Base-by-base conservation (phyloP, 2,329 filamentous ascomycete genomes). In the Diaporthe eres region DNA sequence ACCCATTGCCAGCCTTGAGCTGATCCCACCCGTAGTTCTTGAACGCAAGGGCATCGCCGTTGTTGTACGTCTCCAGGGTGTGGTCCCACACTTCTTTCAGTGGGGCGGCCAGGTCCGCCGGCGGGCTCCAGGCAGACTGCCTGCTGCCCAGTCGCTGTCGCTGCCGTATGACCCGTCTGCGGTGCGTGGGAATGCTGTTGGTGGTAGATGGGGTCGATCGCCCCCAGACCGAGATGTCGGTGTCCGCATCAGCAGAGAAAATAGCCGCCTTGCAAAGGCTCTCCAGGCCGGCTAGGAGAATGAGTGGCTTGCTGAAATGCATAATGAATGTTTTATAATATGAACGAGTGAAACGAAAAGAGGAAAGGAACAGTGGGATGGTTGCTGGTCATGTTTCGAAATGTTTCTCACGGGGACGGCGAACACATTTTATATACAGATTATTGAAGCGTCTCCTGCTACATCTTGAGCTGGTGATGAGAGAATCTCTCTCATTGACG, bases 31-130 rank as follows among this genome's bases (percentile, higher is more conserved):
- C 63, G 8, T 68, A 68, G 22, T 68, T 68, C 44, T 51, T 37
- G 28, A 68, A 68, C 19, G 4, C 44, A 10, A 68, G 12, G 0
- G 47, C 28, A 2, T 68, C 1, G 6, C 63, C 63, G 44, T 68
- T 68, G 63, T 68, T 68, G 47, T 68, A 68, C 0, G 63, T 68
- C 63, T 68, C 44, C 31, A 68, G 13, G 19, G 63, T 68, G 31
- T 68, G 63, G 63, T 68, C 63, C 63, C 63, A 68, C 44, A 68
- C 63, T 53, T 68, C 63, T 22, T 68, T 53, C 63, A 68, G 63
- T 15, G 63, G 63, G 22, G 44, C 31, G 1, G 63, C 63, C 31
- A 68, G 12, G 2, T 68, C 63, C 8, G 63, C 31, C 19, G 44
- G 63, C 12, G 63, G 63, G 44, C n/a, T 53, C 63, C 63, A 68